These are phyloP conservation scores for Croton laevigatus DNA, from an alignment of 441 rosid genomes.

Conservation along the genomic window DNA sequence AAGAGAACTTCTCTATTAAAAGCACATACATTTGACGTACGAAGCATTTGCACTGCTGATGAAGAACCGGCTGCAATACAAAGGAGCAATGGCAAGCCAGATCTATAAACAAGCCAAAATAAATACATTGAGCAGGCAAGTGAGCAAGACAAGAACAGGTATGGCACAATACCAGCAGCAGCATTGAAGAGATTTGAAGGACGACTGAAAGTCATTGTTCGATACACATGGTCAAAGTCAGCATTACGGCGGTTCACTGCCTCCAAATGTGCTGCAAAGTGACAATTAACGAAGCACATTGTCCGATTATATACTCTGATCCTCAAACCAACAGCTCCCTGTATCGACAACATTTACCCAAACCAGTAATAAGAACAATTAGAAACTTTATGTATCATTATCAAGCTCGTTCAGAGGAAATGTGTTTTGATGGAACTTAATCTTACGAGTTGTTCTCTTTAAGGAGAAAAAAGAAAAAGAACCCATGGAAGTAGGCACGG, in stretches of 20 bases:
- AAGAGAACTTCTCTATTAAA: constrained; percentile 10
- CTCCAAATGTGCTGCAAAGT: constrained; percentile 97
- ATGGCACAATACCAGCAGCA: constrained; percentile 78
- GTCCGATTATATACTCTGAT: constrained; percentile 83
- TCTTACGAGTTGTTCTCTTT: not conserved
- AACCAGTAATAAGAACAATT: not conserved
- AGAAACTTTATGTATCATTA: not conserved
- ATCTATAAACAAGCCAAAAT: constrained; percentile 76
- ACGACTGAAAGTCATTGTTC: constrained; percentile 79
- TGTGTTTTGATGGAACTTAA: not conserved
- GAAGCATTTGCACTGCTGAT: constrained; percentile 63
- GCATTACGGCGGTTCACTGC: constrained; percentile 97
- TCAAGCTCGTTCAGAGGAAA: not conserved
- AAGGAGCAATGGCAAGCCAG: constrained; percentile 83
- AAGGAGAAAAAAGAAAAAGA: too few species aligned
- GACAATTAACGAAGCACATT: constrained; percentile 95
- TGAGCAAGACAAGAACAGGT: constrained; percentile 63
- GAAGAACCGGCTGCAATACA: constrained; percentile 93
- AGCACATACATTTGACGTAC: constrained; percentile 62
- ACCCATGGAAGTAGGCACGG: not conserved
- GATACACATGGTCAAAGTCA: constrained; percentile 94
- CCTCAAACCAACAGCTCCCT: constrained; percentile 99
- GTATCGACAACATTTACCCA: constrained; percentile 23
- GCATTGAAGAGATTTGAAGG: constrained; percentile 51
- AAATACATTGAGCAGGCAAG: constrained; percentile 67